Base-by-base conservation (phyloP, 2,329 filamentous ascomycete genomes). In the Pezicula carpinea region DNA sequence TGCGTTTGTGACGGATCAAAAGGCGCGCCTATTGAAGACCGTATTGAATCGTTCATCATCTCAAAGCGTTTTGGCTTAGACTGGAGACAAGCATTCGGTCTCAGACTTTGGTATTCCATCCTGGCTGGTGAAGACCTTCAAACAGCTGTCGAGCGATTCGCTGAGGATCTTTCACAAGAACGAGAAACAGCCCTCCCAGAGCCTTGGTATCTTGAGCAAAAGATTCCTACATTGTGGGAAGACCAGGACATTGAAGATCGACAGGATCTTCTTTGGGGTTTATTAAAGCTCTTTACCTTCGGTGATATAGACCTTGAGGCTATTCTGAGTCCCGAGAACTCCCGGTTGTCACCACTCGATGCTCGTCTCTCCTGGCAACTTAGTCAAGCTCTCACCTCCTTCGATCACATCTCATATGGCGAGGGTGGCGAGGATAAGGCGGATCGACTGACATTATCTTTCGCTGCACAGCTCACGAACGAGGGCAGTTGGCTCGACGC, bases 1-100 rank as follows among this genome's bases (percentile, higher is more conserved):
- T 85, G 88, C 53, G 79, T 84, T 22, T 91, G 88, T 49, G 80
- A 90, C 55, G 93, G 92, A 10, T 84, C 86, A 61, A 85, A 82
- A 54, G 76, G 74, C 3, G 83, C 79, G 6, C 80, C 87, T 1
- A 70, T 85, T 7, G 93, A 97, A 65, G 89, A 97, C 66, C 83
- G 87, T 38, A 78, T 85, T 33, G 78, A 83, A 13, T 85, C 85
- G 0, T 96, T 99, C 62, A 77, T 83, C 45, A 87, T 99, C 54
- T 87, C 89, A 1, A 79, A 87, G 58, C 83, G 84, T 39, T 99
- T 96, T 63, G 82, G 82, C 4, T 74, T 99, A 31, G 87, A 95
- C 64, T 99, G 93, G 93, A 84, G 89, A 64, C 91, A 95, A 62
- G 85, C 91, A 0, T 96, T 99, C 65, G 92, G 89, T 10, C 75